Evolutionary conservation across 108 stramenopile species (phyloP).

Genomic region (Tribonema minus): DNA sequence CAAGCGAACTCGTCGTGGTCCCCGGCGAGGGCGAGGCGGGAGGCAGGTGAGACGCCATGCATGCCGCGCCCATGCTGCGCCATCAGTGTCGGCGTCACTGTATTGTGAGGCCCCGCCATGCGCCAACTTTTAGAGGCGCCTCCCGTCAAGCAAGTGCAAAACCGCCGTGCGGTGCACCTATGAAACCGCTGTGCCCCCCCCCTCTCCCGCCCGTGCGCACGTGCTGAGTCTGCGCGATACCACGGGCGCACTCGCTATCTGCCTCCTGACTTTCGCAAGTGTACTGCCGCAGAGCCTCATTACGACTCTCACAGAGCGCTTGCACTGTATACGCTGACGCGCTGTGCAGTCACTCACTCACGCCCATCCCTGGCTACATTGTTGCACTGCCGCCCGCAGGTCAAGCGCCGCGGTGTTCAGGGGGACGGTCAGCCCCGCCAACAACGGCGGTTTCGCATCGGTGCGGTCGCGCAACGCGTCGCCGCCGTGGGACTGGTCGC

Average conservation of each 20-base stretch:
- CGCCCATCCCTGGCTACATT: background rate
- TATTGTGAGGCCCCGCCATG: too few species aligned
- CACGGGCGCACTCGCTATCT: background rate
- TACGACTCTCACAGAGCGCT: background rate
- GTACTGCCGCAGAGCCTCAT: background rate
- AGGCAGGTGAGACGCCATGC: background rate
- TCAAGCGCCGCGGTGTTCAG: constrained; percentile 15
- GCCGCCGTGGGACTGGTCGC: constrained; percentile 31
- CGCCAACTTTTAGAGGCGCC: too few species aligned
- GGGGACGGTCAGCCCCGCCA: constrained; percentile 42
- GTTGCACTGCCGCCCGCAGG: background rate
- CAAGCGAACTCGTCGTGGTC: constrained; percentile 26
- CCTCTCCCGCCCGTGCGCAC: too few species aligned
- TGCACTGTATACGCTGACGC: background rate
- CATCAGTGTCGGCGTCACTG: too few species aligned
- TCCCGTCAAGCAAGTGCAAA: too few species aligned
- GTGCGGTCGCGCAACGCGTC: constrained; percentile 30
- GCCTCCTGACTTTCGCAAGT: background rate
- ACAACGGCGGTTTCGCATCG: constrained; percentile 52
- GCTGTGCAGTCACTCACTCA: background rate
- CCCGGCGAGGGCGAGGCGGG: constrained; percentile 39
- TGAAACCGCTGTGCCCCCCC: too few species aligned
- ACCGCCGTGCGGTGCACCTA: too few species aligned
- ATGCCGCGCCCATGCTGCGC: too few species aligned
- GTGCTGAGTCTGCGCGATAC: too few species aligned